Conservation (phyloP, 371 early-diverging fungal genomes). For the Saksenaea oblongispora region DNA sequence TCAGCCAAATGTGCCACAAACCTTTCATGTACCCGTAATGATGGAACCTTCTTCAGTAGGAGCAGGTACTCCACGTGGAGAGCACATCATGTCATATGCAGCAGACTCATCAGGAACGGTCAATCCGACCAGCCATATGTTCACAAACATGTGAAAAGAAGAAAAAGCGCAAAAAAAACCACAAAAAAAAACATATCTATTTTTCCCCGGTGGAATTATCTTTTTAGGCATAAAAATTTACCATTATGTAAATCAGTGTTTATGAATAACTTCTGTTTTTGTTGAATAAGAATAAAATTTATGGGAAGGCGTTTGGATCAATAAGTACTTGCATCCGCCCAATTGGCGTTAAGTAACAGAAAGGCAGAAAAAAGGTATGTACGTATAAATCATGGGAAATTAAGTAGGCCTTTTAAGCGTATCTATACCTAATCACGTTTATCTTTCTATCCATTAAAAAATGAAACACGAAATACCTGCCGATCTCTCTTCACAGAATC, state of each 20-base stretch:
- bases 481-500: no score
- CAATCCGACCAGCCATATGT: not conserved
- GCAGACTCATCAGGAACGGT: not conserved
- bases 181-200: not conserved
- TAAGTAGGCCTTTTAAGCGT: no score
- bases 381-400: not conserved
- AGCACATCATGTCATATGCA: conserved; percentile 3
- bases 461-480: no score
- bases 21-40: not conserved
- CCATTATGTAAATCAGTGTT: conserved; percentile 2
- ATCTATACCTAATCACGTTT: no score
- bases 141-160: conserved; percentile 1
- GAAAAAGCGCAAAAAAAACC: not conserved
- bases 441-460: no score
- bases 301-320: conserved; percentile 1
- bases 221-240: not conserved
- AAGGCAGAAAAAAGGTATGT: not conserved
- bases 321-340: not conserved
- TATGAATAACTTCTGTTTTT: not conserved
- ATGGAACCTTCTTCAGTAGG: conserved; percentile 4
- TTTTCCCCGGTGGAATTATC: not conserved
- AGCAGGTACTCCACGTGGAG: conserved; percentile 6
- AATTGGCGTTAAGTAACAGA: not conserved
- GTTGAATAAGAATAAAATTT: not conserved
- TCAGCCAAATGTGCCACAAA: conserved; percentile 1